phyloP scores from a whole-genome alignment of 1,284 basidiomycete genomes.

The Waitea zeae region DNA sequence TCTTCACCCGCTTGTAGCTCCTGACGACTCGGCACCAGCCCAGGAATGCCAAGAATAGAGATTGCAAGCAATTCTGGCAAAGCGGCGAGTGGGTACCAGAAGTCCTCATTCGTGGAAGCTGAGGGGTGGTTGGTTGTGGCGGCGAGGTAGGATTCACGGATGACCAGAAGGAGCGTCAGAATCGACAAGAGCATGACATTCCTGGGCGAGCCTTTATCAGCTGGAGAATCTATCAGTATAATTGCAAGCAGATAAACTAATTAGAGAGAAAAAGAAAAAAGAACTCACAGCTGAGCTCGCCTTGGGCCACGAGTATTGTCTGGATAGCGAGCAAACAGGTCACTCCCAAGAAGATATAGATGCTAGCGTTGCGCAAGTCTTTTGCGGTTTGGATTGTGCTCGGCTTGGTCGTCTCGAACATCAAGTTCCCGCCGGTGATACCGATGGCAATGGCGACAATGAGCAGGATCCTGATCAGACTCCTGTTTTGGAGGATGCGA shows the following conservation, averaged over 20 bases:
- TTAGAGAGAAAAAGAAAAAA: neutral
- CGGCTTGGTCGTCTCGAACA: neutral
- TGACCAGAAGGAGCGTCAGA: constrained; percentile 21
- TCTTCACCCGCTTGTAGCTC: constrained; percentile 5
- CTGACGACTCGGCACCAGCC: constrained; percentile 19
- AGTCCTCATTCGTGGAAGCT: constrained; percentile 19
- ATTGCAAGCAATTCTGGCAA: constrained; percentile 24
- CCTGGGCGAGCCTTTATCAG: neutral
- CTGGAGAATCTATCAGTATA: neutral
- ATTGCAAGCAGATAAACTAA: neutral
- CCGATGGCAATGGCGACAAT: constrained; percentile 19
- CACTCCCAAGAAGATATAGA: constrained; percentile 26
- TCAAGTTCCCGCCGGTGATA: constrained; percentile 16
- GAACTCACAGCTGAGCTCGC: constrained; percentile 4
- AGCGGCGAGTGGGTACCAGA: constrained; percentile 29
- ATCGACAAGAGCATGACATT: constrained; percentile 14
- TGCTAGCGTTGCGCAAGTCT: constrained; percentile 18
- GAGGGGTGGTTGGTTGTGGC: constrained; percentile 20
- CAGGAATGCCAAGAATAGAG: constrained; percentile 20
- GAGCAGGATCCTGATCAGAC: constrained; percentile 16
- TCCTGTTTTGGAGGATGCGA: constrained; percentile 15
- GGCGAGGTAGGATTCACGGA: constrained; percentile 22
- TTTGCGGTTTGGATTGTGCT: constrained; percentile 8
- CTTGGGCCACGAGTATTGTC: constrained; percentile 16
- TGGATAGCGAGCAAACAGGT: constrained; percentile 21